phyloP scores from a whole-genome alignment of 2,329 filamentous ascomycete species.

The Bipolaris zeicola region DNA sequence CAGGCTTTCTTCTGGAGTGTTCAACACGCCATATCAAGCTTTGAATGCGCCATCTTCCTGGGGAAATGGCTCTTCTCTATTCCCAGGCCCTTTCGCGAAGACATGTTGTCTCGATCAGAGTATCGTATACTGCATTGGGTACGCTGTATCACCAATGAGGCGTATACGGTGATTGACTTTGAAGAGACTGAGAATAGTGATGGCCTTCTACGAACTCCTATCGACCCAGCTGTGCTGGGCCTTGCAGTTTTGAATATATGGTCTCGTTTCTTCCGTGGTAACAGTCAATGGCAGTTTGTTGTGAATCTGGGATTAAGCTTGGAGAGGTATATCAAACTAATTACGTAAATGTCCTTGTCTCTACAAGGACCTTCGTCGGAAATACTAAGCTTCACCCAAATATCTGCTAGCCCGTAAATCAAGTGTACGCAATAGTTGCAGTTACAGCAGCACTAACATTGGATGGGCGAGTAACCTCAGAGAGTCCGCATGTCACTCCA shows the following conservation, averaged over 20 bases:
- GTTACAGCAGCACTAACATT: too few species aligned
- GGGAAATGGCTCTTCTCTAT: constrained; percentile 56
- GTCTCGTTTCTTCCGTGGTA: constrained; percentile 56
- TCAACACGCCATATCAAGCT: constrained; percentile 60
- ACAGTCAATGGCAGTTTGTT: constrained; percentile 57
- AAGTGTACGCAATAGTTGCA: too few species aligned
- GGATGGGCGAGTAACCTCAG: too few species aligned
- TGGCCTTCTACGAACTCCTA: constrained; percentile 16
- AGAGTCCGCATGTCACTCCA: too few species aligned
- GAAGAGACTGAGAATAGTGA: constrained; percentile 22
- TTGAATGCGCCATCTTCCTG: constrained; percentile 61
- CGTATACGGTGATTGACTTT: constrained; percentile 47
- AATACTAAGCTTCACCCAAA: not conserved
- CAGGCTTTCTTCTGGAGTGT: constrained; percentile 64
- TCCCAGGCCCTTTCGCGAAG: constrained; percentile 27
- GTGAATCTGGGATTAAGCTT: constrained; percentile 53
- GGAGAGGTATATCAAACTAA: constrained; percentile 30
- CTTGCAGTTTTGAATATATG: constrained; percentile 54
- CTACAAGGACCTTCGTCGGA: too few species aligned
- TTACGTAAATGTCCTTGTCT: not conserved
- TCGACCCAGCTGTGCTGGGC: constrained; percentile 43
- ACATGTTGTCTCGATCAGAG: constrained; percentile 39
- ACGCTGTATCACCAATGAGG: constrained; percentile 54
- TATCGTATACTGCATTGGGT: constrained; percentile 57
- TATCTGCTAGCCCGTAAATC: too few species aligned